Base-by-base conservation (phyloP, 2,329 filamentous ascomycete species). In the Keithomyces neogunnii region DNA sequence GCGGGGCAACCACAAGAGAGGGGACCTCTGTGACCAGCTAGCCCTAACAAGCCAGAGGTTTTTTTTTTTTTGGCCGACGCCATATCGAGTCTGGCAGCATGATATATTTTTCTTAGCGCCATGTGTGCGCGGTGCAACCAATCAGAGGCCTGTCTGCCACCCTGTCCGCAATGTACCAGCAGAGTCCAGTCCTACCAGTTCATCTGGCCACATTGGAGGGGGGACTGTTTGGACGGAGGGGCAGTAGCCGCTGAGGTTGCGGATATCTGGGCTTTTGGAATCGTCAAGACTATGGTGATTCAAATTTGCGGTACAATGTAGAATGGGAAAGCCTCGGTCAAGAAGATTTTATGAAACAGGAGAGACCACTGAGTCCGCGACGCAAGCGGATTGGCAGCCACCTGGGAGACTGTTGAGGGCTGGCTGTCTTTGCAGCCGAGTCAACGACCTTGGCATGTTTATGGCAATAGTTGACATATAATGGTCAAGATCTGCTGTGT, bases 21-120 rank as follows among this genome's bases (percentile, higher is more conserved):
- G 26, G 8, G 11, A n/a, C 32, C 11, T n/a, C 33, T 52, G 33
- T 44, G 46, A 40, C 43, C 19, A 57, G 50, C 57, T 60, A 67
- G 61, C 66, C 66, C 66, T 69, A 69, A 69, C 65, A 66, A 49
- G 50, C 35, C 32, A 53, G 57, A 64, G 53, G 61, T 64, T 60
- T 60, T 62, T 62, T 47, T 60, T 45, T 46, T 49, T 45, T 46
- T 49, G 45, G 35, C 26, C 31, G 13, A 19, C n/a, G 13, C 44
- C 40, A 47, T 35, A 33, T 32, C 45, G 38, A 47, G 45, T 50
- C 38, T 52, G 57, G 51, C 55, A 45, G 50, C 49, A 57, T 48
- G 36, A 28, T 50, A 57, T 57, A 62, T 53, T 55, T 51, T 40
- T 35, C 39, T 48, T 46, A 48, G 47, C 49, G 49, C 47, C 49